Conservation (phyloP, 2,329 filamentous ascomycete species). For the Waltergamsia citrina region DNA sequence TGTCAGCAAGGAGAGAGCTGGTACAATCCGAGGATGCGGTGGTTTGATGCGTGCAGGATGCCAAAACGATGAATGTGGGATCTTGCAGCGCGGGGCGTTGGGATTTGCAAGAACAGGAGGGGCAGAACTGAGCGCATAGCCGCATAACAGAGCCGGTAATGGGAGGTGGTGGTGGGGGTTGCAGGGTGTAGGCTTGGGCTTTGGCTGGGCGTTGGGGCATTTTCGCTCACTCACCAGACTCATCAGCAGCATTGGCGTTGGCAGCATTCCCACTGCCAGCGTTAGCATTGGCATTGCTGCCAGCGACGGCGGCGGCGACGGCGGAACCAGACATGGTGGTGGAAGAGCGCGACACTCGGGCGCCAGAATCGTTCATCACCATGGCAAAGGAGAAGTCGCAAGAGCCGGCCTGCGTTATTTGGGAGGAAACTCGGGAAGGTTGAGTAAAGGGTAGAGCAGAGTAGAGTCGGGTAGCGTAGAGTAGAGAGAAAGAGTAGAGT, state of each 20-base stretch:
- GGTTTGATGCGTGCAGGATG: too few relatives aligned
- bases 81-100: constrained; percentile 1
- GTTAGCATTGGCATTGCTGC: constrained; percentile 11
- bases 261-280: too few relatives aligned
- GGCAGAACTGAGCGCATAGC: constrained; percentile 11
- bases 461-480: too few relatives aligned
- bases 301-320: background rate
- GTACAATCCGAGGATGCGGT: too few relatives aligned
- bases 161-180: constrained; percentile 11
- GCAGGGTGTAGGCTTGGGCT: too few relatives aligned
- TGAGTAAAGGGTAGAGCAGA: too few relatives aligned
- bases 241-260: constrained; percentile 21
- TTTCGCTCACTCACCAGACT: constrained; percentile 28
- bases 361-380: constrained; percentile 29
- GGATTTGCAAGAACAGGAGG: constrained; percentile 18
- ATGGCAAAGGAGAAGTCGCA: constrained; percentile 14
- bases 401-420: too few relatives aligned
- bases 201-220: background rate
- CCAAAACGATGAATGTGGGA: too few relatives aligned
- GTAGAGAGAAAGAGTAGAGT: too few relatives aligned
- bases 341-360: constrained; percentile 23
- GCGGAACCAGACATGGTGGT: constrained; percentile 20
- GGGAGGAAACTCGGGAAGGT: too few relatives aligned
- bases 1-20: too few relatives aligned
- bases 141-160: constrained; percentile 3